These are phyloP conservation scores for Lactarius sp. DNA, from an alignment of 768 basidiomycete genomes.

Conservation along the genomic window DNA sequence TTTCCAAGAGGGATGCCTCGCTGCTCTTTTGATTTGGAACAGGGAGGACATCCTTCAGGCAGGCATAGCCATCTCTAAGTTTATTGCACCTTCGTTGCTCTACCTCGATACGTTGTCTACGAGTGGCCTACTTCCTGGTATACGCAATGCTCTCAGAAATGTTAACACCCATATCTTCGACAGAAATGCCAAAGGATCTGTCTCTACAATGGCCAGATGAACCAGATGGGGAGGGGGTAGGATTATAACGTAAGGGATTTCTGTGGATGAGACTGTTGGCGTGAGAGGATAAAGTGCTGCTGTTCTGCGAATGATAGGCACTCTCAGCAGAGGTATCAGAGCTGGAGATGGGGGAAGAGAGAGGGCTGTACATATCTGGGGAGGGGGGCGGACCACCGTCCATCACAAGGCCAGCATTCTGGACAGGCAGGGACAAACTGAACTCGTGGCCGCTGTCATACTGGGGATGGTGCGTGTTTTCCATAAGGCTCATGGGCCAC, in stretches of 20 bases:
- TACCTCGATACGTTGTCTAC: conserved; percentile 83
- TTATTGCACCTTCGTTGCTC: conserved; percentile 87
- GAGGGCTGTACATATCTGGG: conserved; percentile 65
- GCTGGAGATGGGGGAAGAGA: conserved; percentile 82
- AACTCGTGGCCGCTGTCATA: conserved; percentile 49
- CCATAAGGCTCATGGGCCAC: conserved; percentile 54
- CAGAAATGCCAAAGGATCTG: background rate
- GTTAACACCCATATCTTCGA: too few relatives aligned
- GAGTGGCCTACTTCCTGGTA: conserved; percentile 78
- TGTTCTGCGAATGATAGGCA: conserved; percentile 49
- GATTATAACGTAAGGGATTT: too few relatives aligned
- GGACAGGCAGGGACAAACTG: too few relatives aligned
- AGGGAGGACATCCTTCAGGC: conserved; percentile 82
- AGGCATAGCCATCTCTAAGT: conserved; percentile 83
- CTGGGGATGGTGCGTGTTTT: conserved; percentile 59
- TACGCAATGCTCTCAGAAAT: conserved; percentile 49
- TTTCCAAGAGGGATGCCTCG: conserved; percentile 82
- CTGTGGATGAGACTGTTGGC: conserved; percentile 24
- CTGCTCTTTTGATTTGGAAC: conserved; percentile 87
- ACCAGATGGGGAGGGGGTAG: conserved; percentile 45
- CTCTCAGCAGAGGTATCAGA: conserved; percentile 67
- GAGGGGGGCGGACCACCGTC: too few relatives aligned
- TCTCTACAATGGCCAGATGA: conserved; percentile 64
- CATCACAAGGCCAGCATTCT: too few relatives aligned
- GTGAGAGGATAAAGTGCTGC: conserved; percentile 73